Evolutionary conservation across 2,329 filamentous ascomycete species (phyloP).

Genomic region (Aspergillus felis): DNA sequence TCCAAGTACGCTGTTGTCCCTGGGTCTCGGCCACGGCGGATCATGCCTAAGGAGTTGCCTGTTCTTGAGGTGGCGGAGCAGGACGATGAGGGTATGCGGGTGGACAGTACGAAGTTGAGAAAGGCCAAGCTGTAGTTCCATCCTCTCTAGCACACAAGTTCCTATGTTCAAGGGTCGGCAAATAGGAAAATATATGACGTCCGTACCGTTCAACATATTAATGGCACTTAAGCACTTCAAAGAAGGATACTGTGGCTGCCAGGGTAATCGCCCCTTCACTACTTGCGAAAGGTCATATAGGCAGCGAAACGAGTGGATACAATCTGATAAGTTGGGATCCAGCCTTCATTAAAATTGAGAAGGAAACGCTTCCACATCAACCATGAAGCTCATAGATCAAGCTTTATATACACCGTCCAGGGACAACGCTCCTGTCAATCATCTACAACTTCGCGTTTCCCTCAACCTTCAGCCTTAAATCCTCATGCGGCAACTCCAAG

Average conservation of each 20-base stretch:
- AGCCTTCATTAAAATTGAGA: neutral
- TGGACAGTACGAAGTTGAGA: slow-evolving; percentile 58
- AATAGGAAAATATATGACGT: neutral
- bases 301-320: neutral
- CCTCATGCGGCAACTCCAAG: slow-evolving; percentile 49
- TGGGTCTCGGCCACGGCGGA: slow-evolving; percentile 62
- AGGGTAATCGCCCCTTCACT: neutral
- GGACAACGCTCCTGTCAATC: neutral
- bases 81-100: slow-evolving; percentile 69
- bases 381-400: neutral
- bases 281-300: neutral
- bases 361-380: neutral
- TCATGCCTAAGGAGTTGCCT: slow-evolving; percentile 71
- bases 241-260: no score
- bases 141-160: neutral
- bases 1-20: slow-evolving; percentile 66
- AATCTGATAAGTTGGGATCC: neutral
- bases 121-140: slow-evolving; percentile 21
- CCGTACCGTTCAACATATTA: neutral
- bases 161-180: neutral
- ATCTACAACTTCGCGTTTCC: slow-evolving; percentile 5
- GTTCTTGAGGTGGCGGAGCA: slow-evolving; percentile 71
- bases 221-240: no score
- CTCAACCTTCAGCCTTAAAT: slow-evolving; percentile 19
- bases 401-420: neutral